A percentile compares a stretch with the other conserved stretches of the same genome.
Evolutionary conservation across 371 early-diverging fungal species (phyloP).

Genomic region (Rhizopus microsporus): DNA sequence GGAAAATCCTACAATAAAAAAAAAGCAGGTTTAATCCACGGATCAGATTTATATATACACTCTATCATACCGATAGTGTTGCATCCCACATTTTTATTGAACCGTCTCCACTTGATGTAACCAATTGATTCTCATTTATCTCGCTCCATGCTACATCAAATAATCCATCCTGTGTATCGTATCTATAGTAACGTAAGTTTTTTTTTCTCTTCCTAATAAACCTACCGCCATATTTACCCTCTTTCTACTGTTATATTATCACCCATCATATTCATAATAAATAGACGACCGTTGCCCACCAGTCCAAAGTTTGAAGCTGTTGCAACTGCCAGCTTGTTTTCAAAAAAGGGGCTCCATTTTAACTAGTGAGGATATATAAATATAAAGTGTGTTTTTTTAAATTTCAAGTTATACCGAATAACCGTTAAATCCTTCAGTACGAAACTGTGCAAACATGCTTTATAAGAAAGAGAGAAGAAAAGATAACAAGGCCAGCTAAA

Average conservation of each 20-base stretch:
- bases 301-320: slow-evolving; percentile 94
- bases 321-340: slow-evolving; percentile 84
- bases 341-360: slow-evolving; percentile 94
- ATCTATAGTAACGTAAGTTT: slow-evolving; percentile 46
- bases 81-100: slow-evolving; percentile 92
- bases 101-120: slow-evolving; percentile 91
- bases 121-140: slow-evolving; percentile 89
- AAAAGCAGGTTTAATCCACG: not conserved
- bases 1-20: slow-evolving; percentile 74
- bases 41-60: slow-evolving; percentile 10
- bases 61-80: slow-evolving; percentile 62
- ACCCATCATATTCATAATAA: slow-evolving; percentile 53
- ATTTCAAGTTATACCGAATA: slow-evolving; percentile 54
- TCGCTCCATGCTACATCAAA: slow-evolving; percentile 96
- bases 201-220: not conserved
- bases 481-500: slow-evolving; percentile 3
- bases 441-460: slow-evolving; percentile 55
- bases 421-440: slow-evolving; percentile 67
- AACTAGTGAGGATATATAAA: slow-evolving; percentile 40
- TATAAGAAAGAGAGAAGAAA: slow-evolving; percentile 8
- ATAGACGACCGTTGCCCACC: slow-evolving; percentile 92
- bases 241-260: slow-evolving; percentile 64
- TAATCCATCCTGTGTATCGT: slow-evolving; percentile 94
- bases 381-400: not conserved
- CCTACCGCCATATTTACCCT: slow-evolving; percentile 54